Conservation (phyloP, 129 eudicot species). For the Centrapalus pauciflorus region DNA sequence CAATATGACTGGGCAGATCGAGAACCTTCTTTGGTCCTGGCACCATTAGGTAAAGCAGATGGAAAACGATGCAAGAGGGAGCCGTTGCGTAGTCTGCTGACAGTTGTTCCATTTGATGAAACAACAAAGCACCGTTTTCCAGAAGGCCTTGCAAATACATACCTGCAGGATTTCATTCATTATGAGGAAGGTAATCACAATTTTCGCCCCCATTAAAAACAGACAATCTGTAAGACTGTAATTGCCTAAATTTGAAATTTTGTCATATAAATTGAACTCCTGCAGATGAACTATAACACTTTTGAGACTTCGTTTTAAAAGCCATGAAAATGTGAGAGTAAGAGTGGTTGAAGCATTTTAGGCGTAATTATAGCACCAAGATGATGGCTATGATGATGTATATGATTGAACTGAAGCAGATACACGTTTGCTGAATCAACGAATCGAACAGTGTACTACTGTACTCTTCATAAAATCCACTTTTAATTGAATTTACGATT, state of each 20-base stretch:
- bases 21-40: constrained; percentile 47
- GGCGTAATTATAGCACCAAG: not conserved
- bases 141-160: constrained; percentile 83
- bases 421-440: too few relatives aligned
- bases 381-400: too few relatives aligned
- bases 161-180: constrained; percentile 43
- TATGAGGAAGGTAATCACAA: not conserved
- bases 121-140: constrained; percentile 96
- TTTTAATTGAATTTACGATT: not conserved
- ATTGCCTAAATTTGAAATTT: not conserved
- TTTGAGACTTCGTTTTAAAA: not conserved
- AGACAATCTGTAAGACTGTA: not conserved
- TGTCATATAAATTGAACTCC: not conserved
- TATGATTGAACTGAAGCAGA: too few relatives aligned
- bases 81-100: constrained; percentile 86
- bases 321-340: not conserved
- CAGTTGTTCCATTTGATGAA: constrained; percentile 79
- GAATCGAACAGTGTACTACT: too few relatives aligned
- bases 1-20: constrained; percentile 70
- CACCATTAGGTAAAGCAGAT: constrained; percentile 84
- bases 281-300: not conserved
- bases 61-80: constrained; percentile 80
- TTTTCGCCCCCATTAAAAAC: not conserved
- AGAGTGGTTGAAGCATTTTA: not conserved
- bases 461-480: too few relatives aligned